Base-by-base conservation (phyloP, 331 rosid species). In the Malus hybrid region DNA sequence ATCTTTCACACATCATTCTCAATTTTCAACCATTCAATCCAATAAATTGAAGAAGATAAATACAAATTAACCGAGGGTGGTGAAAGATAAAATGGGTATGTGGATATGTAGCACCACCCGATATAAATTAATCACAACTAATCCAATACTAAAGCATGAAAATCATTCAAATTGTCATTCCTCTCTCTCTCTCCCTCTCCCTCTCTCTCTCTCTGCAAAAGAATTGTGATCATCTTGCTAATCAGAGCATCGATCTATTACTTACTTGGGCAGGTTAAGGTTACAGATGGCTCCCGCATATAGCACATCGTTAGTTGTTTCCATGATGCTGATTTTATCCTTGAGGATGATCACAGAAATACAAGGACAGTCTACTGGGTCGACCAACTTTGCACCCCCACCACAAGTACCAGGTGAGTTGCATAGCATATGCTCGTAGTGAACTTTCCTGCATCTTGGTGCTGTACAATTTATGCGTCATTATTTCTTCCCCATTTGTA, bases 241-340 rank as follows among this genome's bases (percentile, higher is more conserved):
- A 44, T 44, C 15, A 44, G 50, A 44, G 15, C 50, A 12, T 44
- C 50, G 15, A 44, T 44, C 50, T 44, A 4, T 6, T 71, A 29
- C 15, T 70, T 80, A 13, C 68, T 75, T 79, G 68, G 56, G 78
- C 75, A 71, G 22, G 60, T 55, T 55, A 44, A 44, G 82, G 71
- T 76, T 56, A 58, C 50, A 66, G 74, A 89, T 89, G 93, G 83
- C 72, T 55, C 66, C 48, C 32, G 19, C 50, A 44, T 44, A 10
- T 11, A 44, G 15, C 15, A 44, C 57, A 66, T 70, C 39, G 57
- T 33, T 74, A 52, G 33, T 55, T 19, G 28, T 66, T 71, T 74
- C 7, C 34, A 26, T 75, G 29, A 7, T 75, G 57, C 42, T 79
- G 71, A 76, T 84, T 28, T 74, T 84, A 67, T 77, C 79, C 29